Evolutionary conservation across 768 basidiomycete genomes (phyloP), one percentile per base, ranked within the genome.

Genomic region (Phanerodontia chrysosporium): DNA sequence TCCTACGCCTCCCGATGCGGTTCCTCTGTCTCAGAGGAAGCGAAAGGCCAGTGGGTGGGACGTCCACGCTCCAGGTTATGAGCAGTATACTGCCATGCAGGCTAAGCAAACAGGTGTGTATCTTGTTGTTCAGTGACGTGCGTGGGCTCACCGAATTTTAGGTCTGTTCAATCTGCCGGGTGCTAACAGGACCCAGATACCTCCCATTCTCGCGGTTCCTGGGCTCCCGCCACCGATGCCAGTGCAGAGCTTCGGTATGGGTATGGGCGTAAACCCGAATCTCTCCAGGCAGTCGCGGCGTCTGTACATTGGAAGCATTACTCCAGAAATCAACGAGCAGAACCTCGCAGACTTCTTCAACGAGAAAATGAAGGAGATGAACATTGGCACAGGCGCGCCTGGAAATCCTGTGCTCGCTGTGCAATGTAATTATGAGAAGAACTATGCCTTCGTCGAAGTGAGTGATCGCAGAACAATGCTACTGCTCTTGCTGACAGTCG

Each of bases 401-500:
- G 94, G 92, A 22, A 93, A 94, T 62, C 92, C 96, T 10, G 93
- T 98, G 30, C 81, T 95, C 30, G 89, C 89, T 21, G 94, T 97
- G 5, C 94, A 96, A 69, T 90, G 97, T 76, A 98, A 98, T 69
- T 95, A 95, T 67, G 97, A 98, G 74, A 99, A 98, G 80, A 95
- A 93, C 66, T 99, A 98, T 70, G 97, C 97, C 1, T 99, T 98
- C 70, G 90, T 98, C 54, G 97, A 99, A 80, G 96, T 96, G 70
- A 62, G 80, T 68, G 39, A 35, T 18, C 10, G 9, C 8, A 12
- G 4, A 18, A 42, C 18, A 4, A 32, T 51, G 28, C 49, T 14
- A 14, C 13, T 24, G 7, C 48, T n/a, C n/a, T 28, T 32, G 30
- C 49, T 51, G 29, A 32, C 18, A 16, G 25, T 36, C 44, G 9